Conservation (phyloP, 208 protist species). For the Crithidia bombi region DNA sequence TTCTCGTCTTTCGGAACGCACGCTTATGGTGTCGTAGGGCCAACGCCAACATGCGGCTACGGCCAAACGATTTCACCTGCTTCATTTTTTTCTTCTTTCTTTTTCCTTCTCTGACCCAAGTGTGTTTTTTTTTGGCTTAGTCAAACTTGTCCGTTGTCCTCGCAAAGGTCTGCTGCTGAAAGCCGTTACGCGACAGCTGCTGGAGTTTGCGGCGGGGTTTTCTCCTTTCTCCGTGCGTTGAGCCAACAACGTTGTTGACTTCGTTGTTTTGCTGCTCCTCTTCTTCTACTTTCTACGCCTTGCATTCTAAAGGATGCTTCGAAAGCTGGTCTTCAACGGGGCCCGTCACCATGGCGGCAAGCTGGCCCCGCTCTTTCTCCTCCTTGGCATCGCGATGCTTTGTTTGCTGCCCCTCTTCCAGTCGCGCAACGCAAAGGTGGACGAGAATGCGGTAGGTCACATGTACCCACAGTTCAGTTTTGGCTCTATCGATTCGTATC, state of each 20-base stretch:
- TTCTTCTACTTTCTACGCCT: no score
- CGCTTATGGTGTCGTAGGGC: neutral
- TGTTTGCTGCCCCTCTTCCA: conserved; percentile 38
- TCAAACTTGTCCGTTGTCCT: conserved; percentile 16
- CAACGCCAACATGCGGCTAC: no score
- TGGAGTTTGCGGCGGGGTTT: no score
- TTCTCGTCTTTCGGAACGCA: neutral
- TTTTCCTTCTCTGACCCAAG: conserved; percentile 7
- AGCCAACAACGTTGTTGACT: no score
- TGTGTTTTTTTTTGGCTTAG: conserved; percentile 3
- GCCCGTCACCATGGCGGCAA: conserved; percentile 44
- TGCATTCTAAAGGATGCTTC: conserved; percentile 36
- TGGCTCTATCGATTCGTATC: neutral
- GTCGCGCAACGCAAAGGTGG: conserved; percentile 42
- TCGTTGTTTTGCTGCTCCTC: no score
- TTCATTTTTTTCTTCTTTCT: conserved; percentile 9
- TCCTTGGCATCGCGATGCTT: conserved; percentile 49
- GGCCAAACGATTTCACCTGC: neutral
- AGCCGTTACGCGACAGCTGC: no score
- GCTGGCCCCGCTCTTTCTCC: conserved; percentile 47
- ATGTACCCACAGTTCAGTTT: conserved; percentile 14
- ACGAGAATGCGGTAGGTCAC: conserved; percentile 65
- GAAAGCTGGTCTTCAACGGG: conserved; percentile 15
- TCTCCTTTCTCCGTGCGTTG: no score
- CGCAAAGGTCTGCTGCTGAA: no score